phyloP scores from a whole-genome alignment of 805 yeast genomes.

The Saturnispora gosingensis region DNA sequence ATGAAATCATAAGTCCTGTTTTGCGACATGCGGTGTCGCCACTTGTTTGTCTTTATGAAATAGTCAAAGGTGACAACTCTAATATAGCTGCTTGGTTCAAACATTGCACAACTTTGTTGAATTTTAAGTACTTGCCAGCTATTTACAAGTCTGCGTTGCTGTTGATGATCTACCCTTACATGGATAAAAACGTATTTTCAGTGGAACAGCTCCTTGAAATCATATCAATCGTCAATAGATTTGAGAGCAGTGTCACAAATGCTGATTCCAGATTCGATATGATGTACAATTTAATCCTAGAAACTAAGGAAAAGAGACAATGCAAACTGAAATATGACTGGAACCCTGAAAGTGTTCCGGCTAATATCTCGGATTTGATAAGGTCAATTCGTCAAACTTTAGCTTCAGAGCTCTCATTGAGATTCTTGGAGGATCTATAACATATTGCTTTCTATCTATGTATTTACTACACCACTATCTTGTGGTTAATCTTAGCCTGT shows the following conservation, averaged over 20 bases:
- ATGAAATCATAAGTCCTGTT: conserved; percentile 34
- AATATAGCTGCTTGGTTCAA: conserved; percentile 20
- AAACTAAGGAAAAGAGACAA: conserved; percentile 10
- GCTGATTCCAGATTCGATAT: conserved; percentile 11
- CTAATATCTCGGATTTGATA: neutral
- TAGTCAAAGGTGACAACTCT: conserved; percentile 28
- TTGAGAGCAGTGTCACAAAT: conserved; percentile 14
- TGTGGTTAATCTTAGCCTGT: neutral
- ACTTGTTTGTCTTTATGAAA: conserved; percentile 51
- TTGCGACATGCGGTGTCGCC: conserved; percentile 65
- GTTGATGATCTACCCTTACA: conserved; percentile 36
- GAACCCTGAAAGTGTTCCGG: neutral
- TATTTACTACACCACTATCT: neutral
- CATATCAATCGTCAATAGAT: conserved; percentile 20
- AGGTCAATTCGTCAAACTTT: neutral
- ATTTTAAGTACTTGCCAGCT: conserved; percentile 44
- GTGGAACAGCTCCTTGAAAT: conserved; percentile 19
- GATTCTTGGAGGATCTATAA: neutral
- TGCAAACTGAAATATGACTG: neutral
- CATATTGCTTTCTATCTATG: neutral
- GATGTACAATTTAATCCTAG: conserved; percentile 17
- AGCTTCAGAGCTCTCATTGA: neutral
- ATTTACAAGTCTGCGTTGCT: conserved; percentile 41
- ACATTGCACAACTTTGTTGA: conserved; percentile 33
- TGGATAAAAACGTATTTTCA: conserved; percentile 14